Evolutionary conservation across 1,139 yeast species (phyloP).

Genomic region (Magnusiomyces paraingens): DNA sequence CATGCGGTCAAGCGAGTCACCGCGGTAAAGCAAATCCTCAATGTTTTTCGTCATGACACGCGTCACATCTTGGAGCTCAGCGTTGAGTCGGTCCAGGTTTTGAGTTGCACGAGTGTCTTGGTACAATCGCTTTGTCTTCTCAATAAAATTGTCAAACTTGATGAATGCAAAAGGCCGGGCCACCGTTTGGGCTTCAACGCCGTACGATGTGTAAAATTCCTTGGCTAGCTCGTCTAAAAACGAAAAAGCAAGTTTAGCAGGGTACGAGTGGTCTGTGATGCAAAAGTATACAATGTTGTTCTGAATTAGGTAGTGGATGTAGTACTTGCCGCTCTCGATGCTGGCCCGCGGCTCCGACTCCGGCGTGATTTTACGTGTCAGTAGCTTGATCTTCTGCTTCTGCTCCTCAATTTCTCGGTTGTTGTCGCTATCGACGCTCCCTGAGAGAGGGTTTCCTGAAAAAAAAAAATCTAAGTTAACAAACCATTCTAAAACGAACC

Average conservation of each 20-base stretch:
- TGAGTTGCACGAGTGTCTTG: constrained; percentile 88
- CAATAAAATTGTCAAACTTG: constrained; percentile 74
- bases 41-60: constrained; percentile 94
- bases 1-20: constrained; percentile 88
- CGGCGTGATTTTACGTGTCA: constrained; percentile 70
- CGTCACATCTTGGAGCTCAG: constrained; percentile 87
- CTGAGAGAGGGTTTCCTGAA: constrained; percentile 77
- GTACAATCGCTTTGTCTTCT: constrained; percentile 80
- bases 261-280: constrained; percentile 71
- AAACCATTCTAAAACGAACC: background rate
- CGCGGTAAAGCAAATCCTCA: constrained; percentile 88
- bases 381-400: constrained; percentile 76
- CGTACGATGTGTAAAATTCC: constrained; percentile 79
- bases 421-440: constrained; percentile 83
- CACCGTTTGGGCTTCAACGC: constrained; percentile 49
- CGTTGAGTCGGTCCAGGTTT: constrained; percentile 77
- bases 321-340: constrained; percentile 67
- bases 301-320: constrained; percentile 67
- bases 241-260: constrained; percentile 83
- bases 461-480: constrained; percentile 2
- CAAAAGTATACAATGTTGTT: constrained; percentile 58
- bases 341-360: constrained; percentile 83
- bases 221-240: constrained; percentile 74
- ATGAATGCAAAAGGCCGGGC: constrained; percentile 76
- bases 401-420: constrained; percentile 54